Evolutionary conservation across 73 alveolate species (phyloP).

Genomic region (Tetrahymena elliotti): DNA sequence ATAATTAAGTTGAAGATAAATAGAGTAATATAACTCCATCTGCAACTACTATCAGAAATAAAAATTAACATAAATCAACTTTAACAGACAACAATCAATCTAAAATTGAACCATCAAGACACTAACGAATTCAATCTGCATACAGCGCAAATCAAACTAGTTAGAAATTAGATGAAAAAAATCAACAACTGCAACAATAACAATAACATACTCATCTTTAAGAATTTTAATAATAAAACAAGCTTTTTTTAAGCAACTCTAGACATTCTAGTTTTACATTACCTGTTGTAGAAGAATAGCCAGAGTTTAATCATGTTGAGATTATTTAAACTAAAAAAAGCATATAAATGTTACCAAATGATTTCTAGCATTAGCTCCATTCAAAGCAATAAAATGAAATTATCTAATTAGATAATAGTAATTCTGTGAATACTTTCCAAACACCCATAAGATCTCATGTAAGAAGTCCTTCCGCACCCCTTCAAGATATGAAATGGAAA

Average conservation of each 20-base stretch:
- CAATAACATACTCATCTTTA: not conserved
- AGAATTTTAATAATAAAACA: not conserved
- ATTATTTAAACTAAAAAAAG: no score
- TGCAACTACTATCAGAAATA: no score
- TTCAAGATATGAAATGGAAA: not conserved
- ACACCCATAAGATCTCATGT: not conserved
- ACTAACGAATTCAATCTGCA: not conserved
- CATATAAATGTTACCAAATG: not conserved
- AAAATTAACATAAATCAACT: not conserved
- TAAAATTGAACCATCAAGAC: not conserved
- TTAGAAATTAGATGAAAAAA: not conserved
- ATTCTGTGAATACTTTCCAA: not conserved
- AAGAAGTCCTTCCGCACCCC: not conserved
- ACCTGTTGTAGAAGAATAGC: not conserved
- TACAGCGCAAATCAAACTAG: not conserved
- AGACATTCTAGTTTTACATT: not conserved
- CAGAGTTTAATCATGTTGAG: not conserved
- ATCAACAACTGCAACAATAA: not conserved
- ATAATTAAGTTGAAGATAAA: not conserved
- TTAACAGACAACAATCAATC: not conserved
- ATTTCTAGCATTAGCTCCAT: not conserved
- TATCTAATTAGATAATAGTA: not conserved
- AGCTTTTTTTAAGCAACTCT: not conserved
- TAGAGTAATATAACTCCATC: not conserved
- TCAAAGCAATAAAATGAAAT: not conserved